Base-by-base conservation (phyloP, 768 basidiomycete species). In the Leccinum subtestaceum region DNA sequence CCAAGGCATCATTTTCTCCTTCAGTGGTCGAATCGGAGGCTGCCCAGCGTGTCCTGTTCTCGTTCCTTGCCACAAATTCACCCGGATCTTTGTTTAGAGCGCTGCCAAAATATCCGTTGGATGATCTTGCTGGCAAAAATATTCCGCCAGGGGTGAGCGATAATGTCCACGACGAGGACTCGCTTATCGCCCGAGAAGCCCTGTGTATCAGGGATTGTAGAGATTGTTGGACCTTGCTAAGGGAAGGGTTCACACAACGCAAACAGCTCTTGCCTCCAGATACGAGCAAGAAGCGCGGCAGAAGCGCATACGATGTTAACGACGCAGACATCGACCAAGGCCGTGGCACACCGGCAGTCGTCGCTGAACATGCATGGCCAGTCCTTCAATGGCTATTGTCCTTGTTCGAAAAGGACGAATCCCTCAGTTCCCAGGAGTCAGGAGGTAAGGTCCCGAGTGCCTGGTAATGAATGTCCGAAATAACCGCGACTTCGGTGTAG, bases 351-450 rank as follows among this genome's bases (percentile, higher is more conserved):
- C 69, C 70, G 21, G 57, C 64, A 49, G 67, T 79, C 11, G 80
- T 91, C 23, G 83, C 82, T 23, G 78, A 82, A 50, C 75, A 85
- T 60, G 84, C 88, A 5, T 93, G 91, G 90, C 79, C 82, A 31
- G 68, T 86, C 45, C 77, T 93, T n/a, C 81, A 84, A 21, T 91
- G 87, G 86, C 63, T 91, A 0, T 55, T 93, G 11, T 68, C 73
- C 21, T 63, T 91, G 19, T 89, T 90, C 62, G 88, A 93, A 66
- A 81, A 80, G 62, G 89, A 91, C 60, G 84, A 90, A 63, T 60
- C 64, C 10, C 59, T 72, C 52, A 65, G 66, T 9, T 72, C 74
- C 57, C 67, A 67, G 46, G 61, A 63, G 15, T 70, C 72, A 58
- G 76, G 76, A 53, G 67, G 61, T 60, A 61, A 52, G 51, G 11